phyloP scores from a whole-genome alignment of 2,329 filamentous ascomycete species.

The Nectriaceae sp. region DNA sequence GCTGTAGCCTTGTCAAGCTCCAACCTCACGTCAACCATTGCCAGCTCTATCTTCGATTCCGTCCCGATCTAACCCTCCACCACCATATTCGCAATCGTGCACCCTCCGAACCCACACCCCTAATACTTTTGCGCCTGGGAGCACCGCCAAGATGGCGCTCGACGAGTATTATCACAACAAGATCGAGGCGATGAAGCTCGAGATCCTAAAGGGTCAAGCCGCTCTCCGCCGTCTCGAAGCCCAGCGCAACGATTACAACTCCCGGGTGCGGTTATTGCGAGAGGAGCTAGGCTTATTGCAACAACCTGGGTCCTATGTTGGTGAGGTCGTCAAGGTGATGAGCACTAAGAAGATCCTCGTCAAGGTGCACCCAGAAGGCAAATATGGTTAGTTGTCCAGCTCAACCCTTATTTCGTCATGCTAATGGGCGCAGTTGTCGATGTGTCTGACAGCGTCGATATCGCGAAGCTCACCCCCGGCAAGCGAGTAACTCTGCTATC shows the following conservation, averaged over 20 bases:
- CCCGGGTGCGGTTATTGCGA: slow-evolving; percentile 86
- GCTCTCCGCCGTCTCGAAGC: slow-evolving; percentile 93
- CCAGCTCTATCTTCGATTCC: slow-evolving; percentile 15
- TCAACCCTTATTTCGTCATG: not conserved
- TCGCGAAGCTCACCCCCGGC: slow-evolving; percentile 91
- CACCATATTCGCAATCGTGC: slow-evolving; percentile 8
- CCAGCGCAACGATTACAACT: slow-evolving; percentile 99
- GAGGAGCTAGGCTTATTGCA: slow-evolving; percentile 96
- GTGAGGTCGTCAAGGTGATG: slow-evolving; percentile 99
- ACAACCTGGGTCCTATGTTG: slow-evolving; percentile 96
- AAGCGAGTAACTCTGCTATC: slow-evolving; percentile 97
- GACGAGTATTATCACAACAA: slow-evolving; percentile 99
- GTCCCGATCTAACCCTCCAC: slow-evolving; percentile 11
- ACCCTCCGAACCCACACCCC: slow-evolving; percentile 12
- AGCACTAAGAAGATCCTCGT: slow-evolving; percentile 98
- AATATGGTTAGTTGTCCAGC: slow-evolving; percentile 76
- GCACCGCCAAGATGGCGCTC: slow-evolving; percentile 79
- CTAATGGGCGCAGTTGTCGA: slow-evolving; percentile 73
- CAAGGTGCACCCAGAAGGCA: slow-evolving; percentile 98
- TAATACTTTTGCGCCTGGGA: slow-evolving; percentile 19
- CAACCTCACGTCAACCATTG: slow-evolving; percentile 31
- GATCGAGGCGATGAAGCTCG: slow-evolving; percentile 99
- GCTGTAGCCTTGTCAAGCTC: slow-evolving; percentile 38
- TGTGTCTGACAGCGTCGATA: slow-evolving; percentile 90
- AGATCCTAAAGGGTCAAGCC: slow-evolving; percentile 98